phyloP scores from a whole-genome alignment of 1,284 basidiomycete species.

The Cerioporus squamosus region DNA sequence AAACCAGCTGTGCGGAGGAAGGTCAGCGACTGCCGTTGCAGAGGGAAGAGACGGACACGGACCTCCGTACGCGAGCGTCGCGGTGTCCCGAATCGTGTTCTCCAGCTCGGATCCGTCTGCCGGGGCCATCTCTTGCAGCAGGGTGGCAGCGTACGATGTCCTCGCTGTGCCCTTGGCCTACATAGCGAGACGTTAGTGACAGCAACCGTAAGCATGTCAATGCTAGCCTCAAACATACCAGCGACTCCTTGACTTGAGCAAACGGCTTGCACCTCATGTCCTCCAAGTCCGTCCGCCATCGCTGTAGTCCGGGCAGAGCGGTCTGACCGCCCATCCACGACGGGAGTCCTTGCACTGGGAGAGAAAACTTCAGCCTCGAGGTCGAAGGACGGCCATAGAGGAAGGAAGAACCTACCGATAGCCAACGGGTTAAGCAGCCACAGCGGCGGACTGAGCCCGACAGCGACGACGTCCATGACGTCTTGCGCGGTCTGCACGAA shows the following conservation, averaged over 20 bases:
- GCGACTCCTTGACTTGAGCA: background rate
- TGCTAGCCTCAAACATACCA: background rate
- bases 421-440: slow-evolving; percentile 10
- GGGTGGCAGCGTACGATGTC: slow-evolving; percentile 7
- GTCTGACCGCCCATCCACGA: slow-evolving; percentile 3
- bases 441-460: slow-evolving; percentile 9
- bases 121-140: slow-evolving; percentile 8
- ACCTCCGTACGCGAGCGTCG: slow-evolving; percentile 12
- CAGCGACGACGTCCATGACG: slow-evolving; percentile 10
- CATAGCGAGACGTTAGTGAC: background rate
- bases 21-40: background rate
- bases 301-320: background rate
- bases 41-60: background rate
- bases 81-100: slow-evolving; percentile 10
- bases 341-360: slow-evolving; percentile 7
- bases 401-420: background rate
- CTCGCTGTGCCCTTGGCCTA: slow-evolving; percentile 7
- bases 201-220: background rate
- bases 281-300: slow-evolving; percentile 4
- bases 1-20: background rate
- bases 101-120: slow-evolving; percentile 3
- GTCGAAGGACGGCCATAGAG: background rate
- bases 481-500: slow-evolving; percentile 4
- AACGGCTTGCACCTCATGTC: slow-evolving; percentile 3
- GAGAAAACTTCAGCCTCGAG: background rate